phyloP scores from a whole-genome alignment of 2,329 filamentous ascomycete species.

The Alternaria atra region DNA sequence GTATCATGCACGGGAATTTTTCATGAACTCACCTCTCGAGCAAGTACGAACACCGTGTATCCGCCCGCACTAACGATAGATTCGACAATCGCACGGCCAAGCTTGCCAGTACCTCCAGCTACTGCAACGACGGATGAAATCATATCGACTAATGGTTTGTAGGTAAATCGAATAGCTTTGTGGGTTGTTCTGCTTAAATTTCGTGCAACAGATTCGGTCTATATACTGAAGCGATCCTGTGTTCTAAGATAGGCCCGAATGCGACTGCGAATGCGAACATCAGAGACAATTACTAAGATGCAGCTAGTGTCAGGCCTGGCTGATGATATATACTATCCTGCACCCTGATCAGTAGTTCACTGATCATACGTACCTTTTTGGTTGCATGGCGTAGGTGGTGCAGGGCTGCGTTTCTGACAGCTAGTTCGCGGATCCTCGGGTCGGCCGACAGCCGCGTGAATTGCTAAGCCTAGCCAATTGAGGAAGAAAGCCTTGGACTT shows the following conservation, averaged over 20 bases:
- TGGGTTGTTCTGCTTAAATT: not conserved
- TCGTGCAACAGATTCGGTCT: not conserved
- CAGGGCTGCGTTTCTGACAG: too few species aligned
- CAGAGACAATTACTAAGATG: not conserved
- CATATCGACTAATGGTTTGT: not conserved
- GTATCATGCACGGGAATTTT: not conserved
- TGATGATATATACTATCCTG: too few species aligned
- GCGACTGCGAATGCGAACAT: not conserved
- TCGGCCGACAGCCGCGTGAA: not conserved
- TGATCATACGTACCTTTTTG: too few species aligned
- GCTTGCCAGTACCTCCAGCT: conserved; percentile 29
- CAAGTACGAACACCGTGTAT: conserved; percentile 13
- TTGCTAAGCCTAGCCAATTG: not conserved
- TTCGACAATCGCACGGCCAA: conserved; percentile 30
- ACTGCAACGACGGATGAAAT: conserved; percentile 23
- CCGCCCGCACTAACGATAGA: conserved; percentile 1
- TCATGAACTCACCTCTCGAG: not conserved
- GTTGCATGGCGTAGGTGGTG: too few species aligned
- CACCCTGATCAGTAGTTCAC: too few species aligned
- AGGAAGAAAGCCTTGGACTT: not conserved
- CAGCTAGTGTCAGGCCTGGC: too few species aligned
- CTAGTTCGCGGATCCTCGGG: not conserved
- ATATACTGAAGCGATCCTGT: not conserved
- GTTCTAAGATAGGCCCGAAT: not conserved
- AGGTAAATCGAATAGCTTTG: too few species aligned